Evolutionary conservation across 345 rosid species (phyloP).

Genomic region (Aethionema arabicum): DNA sequence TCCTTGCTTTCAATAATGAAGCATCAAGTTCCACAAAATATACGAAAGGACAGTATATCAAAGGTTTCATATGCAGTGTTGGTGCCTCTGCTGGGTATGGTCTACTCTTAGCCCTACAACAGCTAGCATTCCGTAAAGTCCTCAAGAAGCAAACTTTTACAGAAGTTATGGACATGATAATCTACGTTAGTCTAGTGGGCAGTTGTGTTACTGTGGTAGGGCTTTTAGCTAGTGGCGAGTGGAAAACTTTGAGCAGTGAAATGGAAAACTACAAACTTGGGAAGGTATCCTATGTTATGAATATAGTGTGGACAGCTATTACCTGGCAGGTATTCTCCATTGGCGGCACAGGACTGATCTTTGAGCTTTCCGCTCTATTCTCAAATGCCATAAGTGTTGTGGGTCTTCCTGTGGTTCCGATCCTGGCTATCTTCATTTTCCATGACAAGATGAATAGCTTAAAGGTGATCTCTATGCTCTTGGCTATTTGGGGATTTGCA

Average conservation of each 20-base stretch:
- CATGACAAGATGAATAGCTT: slow-evolving; percentile 62
- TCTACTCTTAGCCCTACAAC: slow-evolving; percentile 43
- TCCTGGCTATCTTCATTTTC: slow-evolving; percentile 59
- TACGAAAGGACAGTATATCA: slow-evolving; percentile 35
- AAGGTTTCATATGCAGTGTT: slow-evolving; percentile 45
- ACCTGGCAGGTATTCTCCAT: slow-evolving; percentile 49
- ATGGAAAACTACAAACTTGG: slow-evolving; percentile 54
- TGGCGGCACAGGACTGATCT: slow-evolving; percentile 52
- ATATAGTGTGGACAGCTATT: slow-evolving; percentile 47
- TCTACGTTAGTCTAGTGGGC: slow-evolving; percentile 39
- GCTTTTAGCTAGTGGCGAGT: slow-evolving; percentile 57
- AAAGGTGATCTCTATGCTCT: slow-evolving; percentile 57
- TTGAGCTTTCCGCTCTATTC: slow-evolving; percentile 61
- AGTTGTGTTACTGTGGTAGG: slow-evolving; percentile 40
- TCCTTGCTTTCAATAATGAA: slow-evolving; percentile 43
- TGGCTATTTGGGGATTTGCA: slow-evolving; percentile 67
- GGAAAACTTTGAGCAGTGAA: slow-evolving; percentile 41
- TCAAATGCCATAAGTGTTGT: slow-evolving; percentile 53
- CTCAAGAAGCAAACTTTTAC: slow-evolving; percentile 38
- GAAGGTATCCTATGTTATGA: slow-evolving; percentile 54
- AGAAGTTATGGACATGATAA: slow-evolving; percentile 35
- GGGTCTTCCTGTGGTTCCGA: slow-evolving; percentile 62
- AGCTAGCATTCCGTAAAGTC: slow-evolving; percentile 45
- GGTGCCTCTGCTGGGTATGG: slow-evolving; percentile 53
- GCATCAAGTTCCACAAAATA: slow-evolving; percentile 12